These are phyloP conservation scores for Didymella lethalis DNA, from an alignment of 2,329 filamentous ascomycete species.

Conservation along the genomic window DNA sequence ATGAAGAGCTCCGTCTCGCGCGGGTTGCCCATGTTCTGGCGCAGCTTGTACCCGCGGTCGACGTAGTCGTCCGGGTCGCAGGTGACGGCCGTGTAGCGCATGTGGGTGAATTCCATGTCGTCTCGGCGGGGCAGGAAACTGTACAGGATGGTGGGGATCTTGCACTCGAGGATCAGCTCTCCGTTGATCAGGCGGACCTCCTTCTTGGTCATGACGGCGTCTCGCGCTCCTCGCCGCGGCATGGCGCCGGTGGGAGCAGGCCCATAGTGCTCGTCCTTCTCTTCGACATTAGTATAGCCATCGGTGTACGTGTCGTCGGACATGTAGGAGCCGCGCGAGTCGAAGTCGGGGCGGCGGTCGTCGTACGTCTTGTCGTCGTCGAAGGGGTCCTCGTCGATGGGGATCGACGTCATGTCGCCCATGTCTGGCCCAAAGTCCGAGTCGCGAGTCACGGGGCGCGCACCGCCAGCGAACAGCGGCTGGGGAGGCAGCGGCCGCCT, in stretches of 20 bases:
- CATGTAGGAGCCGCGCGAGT: conserved; percentile 70
- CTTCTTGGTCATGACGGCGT: conserved; percentile 88
- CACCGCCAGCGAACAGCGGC: conserved; percentile 75
- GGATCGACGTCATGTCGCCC: conserved; percentile 76
- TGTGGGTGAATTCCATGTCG: conserved; percentile 96
- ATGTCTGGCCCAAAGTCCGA: conserved; percentile 62
- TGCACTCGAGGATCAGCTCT: conserved; percentile 96
- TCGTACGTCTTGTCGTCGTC: conserved; percentile 76
- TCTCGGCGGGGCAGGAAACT: conserved; percentile 93
- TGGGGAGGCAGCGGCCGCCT: conserved; percentile 80
- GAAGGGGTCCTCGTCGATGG: conserved; percentile 62
- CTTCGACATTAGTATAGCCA: conserved; percentile 51
- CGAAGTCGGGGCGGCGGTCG: conserved; percentile 65
- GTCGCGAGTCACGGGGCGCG: conserved; percentile 54
- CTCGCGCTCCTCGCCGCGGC: conserved; percentile 82
- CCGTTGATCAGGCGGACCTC: conserved; percentile 97
- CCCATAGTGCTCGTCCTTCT: conserved; percentile 81
- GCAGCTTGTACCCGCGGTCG: conserved; percentile 85
- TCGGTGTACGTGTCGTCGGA: conserved; percentile 69
- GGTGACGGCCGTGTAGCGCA: conserved; percentile 98
- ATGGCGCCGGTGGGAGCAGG: conserved; percentile 88
- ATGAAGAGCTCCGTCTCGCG: conserved; percentile 96
- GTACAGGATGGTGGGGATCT: conserved; percentile 97
- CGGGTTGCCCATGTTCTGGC: conserved; percentile 87
- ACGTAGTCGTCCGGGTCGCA: conserved; percentile 96